Evolutionary conservation across 2,329 filamentous ascomycete species (phyloP).

Genomic region (Trichoderma hamatum): DNA sequence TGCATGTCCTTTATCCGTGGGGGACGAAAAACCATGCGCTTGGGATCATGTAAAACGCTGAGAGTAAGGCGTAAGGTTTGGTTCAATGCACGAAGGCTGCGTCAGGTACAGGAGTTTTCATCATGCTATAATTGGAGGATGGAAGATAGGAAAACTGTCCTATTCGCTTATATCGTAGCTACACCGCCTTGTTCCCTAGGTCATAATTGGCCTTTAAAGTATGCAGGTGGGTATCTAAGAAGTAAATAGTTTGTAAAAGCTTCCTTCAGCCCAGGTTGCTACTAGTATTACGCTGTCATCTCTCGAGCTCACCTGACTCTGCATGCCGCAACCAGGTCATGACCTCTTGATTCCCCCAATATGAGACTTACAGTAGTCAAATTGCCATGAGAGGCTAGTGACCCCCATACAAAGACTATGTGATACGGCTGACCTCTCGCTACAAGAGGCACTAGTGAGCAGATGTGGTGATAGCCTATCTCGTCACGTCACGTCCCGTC

Average conservation of each 20-base stretch:
- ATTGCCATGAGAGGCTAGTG: not conserved
- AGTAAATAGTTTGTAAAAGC: not conserved
- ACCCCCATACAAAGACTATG: too few species aligned
- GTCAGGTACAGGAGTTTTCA: not conserved
- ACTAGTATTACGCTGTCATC: not conserved
- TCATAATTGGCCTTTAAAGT: not conserved
- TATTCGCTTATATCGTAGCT: not conserved
- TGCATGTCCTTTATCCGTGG: not conserved
- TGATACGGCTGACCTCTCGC: not conserved
- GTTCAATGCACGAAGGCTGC: not conserved
- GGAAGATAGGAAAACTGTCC: not conserved
- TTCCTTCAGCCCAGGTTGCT: not conserved
- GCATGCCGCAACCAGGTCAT: not conserved
- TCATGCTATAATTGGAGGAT: too few species aligned
- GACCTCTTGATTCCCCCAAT: not conserved
- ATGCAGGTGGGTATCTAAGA: not conserved
- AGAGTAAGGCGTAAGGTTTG: not conserved
- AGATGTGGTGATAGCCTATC: not conserved
- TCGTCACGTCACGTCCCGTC: not conserved
- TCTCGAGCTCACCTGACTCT: not conserved
- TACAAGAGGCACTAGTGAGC: not conserved
- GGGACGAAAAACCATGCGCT: not conserved
- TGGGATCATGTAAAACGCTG: not conserved
- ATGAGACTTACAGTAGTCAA: not conserved
- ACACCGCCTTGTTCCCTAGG: not conserved